A percentile compares a stretch with the other conserved stretches of the same genome.
phyloP scores from a whole-genome alignment of 2,329 filamentous ascomycete genomes.

The Sphaerostilbella broomeana region DNA sequence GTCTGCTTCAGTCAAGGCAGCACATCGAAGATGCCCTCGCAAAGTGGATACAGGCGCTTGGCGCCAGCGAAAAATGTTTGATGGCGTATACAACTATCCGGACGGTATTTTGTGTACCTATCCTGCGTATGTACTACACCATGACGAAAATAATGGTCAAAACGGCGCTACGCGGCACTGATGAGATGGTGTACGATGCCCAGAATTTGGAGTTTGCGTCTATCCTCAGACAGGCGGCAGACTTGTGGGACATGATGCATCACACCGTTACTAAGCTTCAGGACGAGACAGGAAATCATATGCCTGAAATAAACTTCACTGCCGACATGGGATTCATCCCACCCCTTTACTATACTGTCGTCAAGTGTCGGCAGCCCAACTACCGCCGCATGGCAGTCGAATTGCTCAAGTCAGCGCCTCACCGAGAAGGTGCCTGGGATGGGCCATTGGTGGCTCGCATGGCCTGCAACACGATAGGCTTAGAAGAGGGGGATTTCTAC shows the following conservation, averaged over 20 bases:
- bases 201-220: conserved; percentile 1
- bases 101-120: conserved; percentile 2
- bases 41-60: conserved; percentile 1
- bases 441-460: conserved; percentile 14
- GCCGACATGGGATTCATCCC: conserved; percentile 26
- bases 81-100: background rate
- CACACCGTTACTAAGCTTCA: background rate
- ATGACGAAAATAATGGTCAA: conserved; percentile 12
- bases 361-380: conserved; percentile 27
- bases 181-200: conserved; percentile 12
- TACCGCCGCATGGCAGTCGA: conserved; percentile 22
- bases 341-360: conserved; percentile 26
- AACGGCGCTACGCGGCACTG: conserved; percentile 5
- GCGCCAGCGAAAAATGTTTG: conserved; percentile 1
- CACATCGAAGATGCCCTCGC: conserved; percentile 3
- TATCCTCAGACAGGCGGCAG: conserved; percentile 4
- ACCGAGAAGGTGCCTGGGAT: conserved; percentile 23
- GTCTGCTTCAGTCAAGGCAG: background rate
- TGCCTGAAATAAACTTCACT: conserved; percentile 9
- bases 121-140: conserved; percentile 8
- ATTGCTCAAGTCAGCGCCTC: conserved; percentile 14
- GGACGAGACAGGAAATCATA: background rate
- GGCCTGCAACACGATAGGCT: conserved; percentile 14
- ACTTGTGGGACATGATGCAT: conserved; percentile 3
- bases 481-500: conserved; percentile 9